Percentiles rank a stretch among this genome's conserved stretches.
phyloP scores from a whole-genome alignment of 2,329 filamentous ascomycete species.

The Simplicillium aogashimaense region DNA sequence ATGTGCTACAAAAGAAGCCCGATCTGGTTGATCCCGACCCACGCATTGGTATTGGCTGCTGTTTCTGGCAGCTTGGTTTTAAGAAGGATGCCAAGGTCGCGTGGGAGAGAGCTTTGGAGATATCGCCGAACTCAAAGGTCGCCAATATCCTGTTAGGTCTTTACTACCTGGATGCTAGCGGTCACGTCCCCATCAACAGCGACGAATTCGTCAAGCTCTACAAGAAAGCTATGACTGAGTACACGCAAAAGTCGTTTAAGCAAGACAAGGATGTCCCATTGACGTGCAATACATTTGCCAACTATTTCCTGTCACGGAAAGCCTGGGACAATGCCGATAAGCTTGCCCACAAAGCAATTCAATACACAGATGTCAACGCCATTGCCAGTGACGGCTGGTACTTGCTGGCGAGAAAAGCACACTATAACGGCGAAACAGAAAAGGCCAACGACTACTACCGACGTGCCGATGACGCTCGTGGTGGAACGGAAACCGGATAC shows the following conservation, averaged over 20 bases:
- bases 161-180: conserved; percentile 81
- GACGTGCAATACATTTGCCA: conserved; percentile 81
- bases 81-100: conserved; percentile 86
- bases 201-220: conserved; percentile 78
- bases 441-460: conserved; percentile 80
- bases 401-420: conserved; percentile 80
- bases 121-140: conserved; percentile 75
- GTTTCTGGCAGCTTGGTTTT: conserved; percentile 92
- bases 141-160: conserved; percentile 84
- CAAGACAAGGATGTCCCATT: conserved; percentile 83
- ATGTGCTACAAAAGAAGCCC: conserved; percentile 76
- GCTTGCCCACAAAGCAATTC: conserved; percentile 85
- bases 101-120: conserved; percentile 79
- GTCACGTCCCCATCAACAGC: conserved; percentile 72
- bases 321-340: conserved; percentile 73
- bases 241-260: conserved; percentile 90
- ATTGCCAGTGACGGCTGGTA: conserved; percentile 98
- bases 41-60: conserved; percentile 90
- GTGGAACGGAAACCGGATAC: conserved; percentile 82
- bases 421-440: conserved; percentile 66
- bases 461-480: conserved; percentile 82
- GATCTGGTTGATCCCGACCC: conserved; percentile 87
- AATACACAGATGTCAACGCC: conserved; percentile 90
- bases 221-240: conserved; percentile 89
- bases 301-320: conserved; percentile 81